Percentiles rank a stretch among this genome's conserved stretches.
Evolutionary conservation across 1,284 basidiomycete species (phyloP).

Genomic region (Termitomyces sp.): DNA sequence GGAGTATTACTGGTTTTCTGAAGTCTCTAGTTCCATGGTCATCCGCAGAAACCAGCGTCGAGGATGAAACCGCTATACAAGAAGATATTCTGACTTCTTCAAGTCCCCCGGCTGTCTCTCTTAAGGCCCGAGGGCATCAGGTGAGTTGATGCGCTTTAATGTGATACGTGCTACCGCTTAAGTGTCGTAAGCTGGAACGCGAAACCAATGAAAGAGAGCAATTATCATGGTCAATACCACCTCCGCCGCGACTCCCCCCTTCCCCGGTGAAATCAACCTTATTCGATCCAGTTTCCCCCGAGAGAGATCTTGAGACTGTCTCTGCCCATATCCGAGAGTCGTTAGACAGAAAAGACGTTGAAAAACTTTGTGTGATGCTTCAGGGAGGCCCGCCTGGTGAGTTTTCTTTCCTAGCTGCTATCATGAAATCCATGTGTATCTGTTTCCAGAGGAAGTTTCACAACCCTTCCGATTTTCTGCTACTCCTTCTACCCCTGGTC

Average conservation of each 20-base stretch:
- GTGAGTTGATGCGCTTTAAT: slow-evolving; percentile 14
- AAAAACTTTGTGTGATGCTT: slow-evolving; percentile 49
- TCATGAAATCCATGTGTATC: background rate
- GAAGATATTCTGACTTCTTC: slow-evolving; percentile 8
- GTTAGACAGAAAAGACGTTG: slow-evolving; percentile 24
- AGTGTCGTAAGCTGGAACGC: slow-evolving; percentile 2
- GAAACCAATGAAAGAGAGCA: background rate
- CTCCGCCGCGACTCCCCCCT: slow-evolving; percentile 14
- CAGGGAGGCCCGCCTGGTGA: slow-evolving; percentile 31
- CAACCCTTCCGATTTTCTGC: slow-evolving; percentile 60
- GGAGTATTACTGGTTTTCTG: slow-evolving; percentile 45
- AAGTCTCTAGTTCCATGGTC: slow-evolving; percentile 40
- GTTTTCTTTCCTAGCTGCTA: slow-evolving; percentile 4
- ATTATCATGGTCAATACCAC: background rate
- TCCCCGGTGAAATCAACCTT: background rate
- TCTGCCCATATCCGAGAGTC: slow-evolving; percentile 12
- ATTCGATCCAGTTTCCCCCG: slow-evolving; percentile 25
- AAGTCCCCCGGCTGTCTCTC: slow-evolving; percentile 18
- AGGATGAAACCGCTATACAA: slow-evolving; percentile 7
- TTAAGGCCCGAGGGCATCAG: slow-evolving; percentile 28
- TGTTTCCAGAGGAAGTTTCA: slow-evolving; percentile 25
- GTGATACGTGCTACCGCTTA: background rate
- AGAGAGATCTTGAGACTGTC: slow-evolving; percentile 36
- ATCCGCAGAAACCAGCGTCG: slow-evolving; percentile 9
- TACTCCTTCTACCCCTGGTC: slow-evolving; percentile 37